Evolutionary conservation across 2,329 filamentous ascomycete genomes (phyloP), one percentile per base, ranked within the genome.

Genomic region (Ophiostoma piceae): DNA sequence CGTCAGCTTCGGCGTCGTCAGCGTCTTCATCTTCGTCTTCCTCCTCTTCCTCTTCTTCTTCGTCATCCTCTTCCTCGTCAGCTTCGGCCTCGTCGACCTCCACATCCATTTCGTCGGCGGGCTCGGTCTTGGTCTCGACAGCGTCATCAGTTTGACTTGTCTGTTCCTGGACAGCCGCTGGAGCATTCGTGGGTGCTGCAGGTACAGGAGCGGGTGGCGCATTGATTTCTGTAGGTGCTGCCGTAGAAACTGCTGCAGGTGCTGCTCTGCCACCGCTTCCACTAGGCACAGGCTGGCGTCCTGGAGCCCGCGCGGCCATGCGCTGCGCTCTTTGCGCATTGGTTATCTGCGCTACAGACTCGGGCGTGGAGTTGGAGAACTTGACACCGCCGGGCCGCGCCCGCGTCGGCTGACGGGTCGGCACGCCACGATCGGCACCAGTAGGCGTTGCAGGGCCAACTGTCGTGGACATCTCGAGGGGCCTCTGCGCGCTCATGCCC

Each of bases 401-500:
- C 12, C 57, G 57, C 3, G n/a, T 9, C 22, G 51, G 3, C 51
- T 26, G 51, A 22, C 51, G 22, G 22, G 43, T 6, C 12, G 51
- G 51, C 11, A 11, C 6, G 26, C 57, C 57, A 2, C 26, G 57
- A 5, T 62, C 57, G 26, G 22, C 22, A 19, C 26, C 57, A 16
- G 26, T 6, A 3, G 26, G 26, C 2, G 57, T 62, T 26, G 26
- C 57, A 16, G 57, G 26, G 57, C 57, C 57, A 8, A 12, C 14
- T 62, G 26, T 32, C 26, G 32, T 16, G 22, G 57, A 62, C 9
- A 37, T n/a, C n/a, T 83, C 81, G 14, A 88, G 76, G 1, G 83
- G 74, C 64, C 80, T 81, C 73, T 89, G 87, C 2, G 81, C 79
- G 67, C 78, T 78, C 78, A 88, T 81, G 22, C 85, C 84, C 19